Base-by-base conservation (phyloP, 176 grass and related monocot species). In the Otatea glauca region DNA sequence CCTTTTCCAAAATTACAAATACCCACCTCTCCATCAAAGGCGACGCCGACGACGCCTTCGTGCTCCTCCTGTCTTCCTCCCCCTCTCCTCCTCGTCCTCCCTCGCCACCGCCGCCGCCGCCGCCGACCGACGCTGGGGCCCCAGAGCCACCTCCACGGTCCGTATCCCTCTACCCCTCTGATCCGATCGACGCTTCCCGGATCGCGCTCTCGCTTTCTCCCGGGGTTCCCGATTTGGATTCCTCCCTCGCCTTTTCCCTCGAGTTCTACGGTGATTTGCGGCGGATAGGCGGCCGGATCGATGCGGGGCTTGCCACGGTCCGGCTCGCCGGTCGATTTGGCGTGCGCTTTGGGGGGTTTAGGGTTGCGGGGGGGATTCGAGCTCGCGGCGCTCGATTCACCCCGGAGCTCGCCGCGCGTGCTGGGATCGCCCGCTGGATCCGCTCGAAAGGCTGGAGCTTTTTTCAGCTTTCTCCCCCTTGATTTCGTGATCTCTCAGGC, bases 21-120 rank as follows among this genome's bases (percentile, higher is more conserved):
- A 85, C 62, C 50, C 16, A 89, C 53, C 11, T 50, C 83, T 43
- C 70, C 48, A 85, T 85, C 74, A 89, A 85, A 81, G 32, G 50
- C 34, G 50, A 75, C 23, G 32, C 41, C 34, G 50, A 75, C 23
- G 41, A 62, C 76, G 39, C 81, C 67, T 66, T 79, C 58, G 68
- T 84, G 38, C 82, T 69, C 70, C 76, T 49, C 82, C 68, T 24
- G 55, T 63, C 54, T 69, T 44, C 62, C 47, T 27, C 61, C 14
- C 24, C 47, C 29, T 10, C n/a, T 0, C 68, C 7, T 1, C 27
- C 11, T 2, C 44, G 17, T 3, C 27, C 72, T 16, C 56, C 37
- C 38, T 39, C 38, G 5, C 39, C 7, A 7, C 37, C 86, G 7
- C 73, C 80, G 39, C 29, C 79, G 78, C 69, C 64, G 56, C 42